These are phyloP conservation scores for Myxozyma mucilagina DNA, from an alignment of 805 yeast species.

Conservation along the genomic window DNA sequence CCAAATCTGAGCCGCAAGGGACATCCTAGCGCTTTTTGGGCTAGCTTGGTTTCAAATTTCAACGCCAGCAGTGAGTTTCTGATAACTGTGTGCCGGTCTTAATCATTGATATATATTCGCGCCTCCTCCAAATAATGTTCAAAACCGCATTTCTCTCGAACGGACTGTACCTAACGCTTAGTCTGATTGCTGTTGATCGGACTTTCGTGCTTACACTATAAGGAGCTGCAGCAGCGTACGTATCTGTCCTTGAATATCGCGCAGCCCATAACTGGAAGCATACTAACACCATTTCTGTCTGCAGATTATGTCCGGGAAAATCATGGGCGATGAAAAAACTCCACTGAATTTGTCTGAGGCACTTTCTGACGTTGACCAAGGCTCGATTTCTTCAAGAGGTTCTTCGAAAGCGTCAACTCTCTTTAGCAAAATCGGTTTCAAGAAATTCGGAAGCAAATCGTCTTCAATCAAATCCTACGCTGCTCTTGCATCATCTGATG, in stretches of 20 bases:
- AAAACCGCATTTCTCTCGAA: background rate
- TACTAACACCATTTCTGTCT: background rate
- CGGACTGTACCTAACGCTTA: background rate
- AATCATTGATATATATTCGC: background rate
- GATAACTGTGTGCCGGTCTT: background rate
- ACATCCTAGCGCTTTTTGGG: conserved; percentile 9
- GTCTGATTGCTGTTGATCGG: background rate
- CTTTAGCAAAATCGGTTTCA: conserved; percentile 13
- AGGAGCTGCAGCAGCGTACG: too few species aligned
- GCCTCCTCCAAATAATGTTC: background rate
- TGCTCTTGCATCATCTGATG: conserved; percentile 19
- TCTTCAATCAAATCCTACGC: conserved; percentile 22
- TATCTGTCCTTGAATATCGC: too few species aligned
- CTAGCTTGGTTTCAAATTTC: conserved; percentile 1
- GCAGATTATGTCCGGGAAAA: conserved; percentile 14
- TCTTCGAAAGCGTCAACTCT: conserved; percentile 5
- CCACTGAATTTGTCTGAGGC: conserved; percentile 9
- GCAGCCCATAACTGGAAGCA: background rate
- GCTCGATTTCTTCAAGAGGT: conserved; percentile 14
- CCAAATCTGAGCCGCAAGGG: background rate
- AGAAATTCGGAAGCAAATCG: background rate
- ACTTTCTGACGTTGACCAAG: conserved; percentile 12
- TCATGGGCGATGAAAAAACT: conserved; percentile 13
- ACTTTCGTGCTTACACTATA: background rate
- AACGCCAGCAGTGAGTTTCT: background rate